phyloP scores from a whole-genome alignment of 139 green algal species.

The Chlorella sp. region DNA sequence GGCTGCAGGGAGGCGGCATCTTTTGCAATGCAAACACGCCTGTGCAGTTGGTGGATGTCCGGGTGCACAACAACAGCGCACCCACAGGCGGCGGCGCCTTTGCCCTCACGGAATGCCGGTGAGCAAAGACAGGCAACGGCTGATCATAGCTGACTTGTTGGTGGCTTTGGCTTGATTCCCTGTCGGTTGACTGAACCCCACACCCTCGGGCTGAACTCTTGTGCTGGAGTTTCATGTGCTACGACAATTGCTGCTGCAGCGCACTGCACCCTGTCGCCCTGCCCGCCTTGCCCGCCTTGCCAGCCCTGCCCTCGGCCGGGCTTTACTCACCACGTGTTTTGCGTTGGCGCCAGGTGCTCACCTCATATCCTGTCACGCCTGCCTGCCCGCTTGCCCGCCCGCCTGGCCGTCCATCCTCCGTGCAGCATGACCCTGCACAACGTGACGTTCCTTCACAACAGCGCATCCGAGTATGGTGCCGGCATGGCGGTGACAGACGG shows the following conservation, averaged over 20 bases:
- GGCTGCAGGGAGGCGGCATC: not conserved
- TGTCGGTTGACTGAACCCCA: not conserved
- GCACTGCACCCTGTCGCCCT: too few relatives aligned
- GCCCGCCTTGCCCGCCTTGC: too few relatives aligned
- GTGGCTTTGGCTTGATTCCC: not conserved
- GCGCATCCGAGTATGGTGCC: conserved; percentile 16
- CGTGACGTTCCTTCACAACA: not conserved
- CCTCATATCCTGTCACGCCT: not conserved
- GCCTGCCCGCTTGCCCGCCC: not conserved
- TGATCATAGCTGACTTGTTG: not conserved
- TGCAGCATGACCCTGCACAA: not conserved
- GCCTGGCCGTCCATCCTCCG: not conserved
- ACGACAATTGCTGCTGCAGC: too few relatives aligned
- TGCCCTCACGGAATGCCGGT: conserved; percentile 8
- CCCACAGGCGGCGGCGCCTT: conserved; percentile 33
- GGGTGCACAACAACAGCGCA: conserved; percentile 25
- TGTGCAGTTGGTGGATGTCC: not conserved
- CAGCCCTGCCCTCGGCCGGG: too few relatives aligned
- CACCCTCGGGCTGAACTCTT: not conserved
- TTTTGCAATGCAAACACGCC: conserved; percentile 12
- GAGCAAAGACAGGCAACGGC: not conserved
- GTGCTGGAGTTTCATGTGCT: too few relatives aligned
- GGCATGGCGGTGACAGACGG: conserved; percentile 9
- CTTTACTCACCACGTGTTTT: too few relatives aligned
- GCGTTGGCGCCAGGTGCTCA: not conserved